phyloP scores from a whole-genome alignment of 2,329 filamentous ascomycete genomes.

The Sclerotinia nivalis region DNA sequence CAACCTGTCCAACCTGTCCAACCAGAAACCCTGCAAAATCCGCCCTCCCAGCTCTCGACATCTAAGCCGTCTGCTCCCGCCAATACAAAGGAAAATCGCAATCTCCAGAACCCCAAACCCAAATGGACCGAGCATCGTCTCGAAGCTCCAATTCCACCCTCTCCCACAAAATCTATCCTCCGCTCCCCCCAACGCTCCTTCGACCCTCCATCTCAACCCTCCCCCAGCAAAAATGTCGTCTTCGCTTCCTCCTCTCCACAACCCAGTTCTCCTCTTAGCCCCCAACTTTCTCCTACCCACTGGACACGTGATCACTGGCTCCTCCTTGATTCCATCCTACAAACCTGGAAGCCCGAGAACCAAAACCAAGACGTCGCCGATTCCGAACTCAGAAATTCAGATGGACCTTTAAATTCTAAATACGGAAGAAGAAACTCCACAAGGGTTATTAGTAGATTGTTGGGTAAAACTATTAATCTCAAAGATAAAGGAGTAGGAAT shows the following conservation, averaged over 20 bases:
- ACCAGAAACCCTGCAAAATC: not conserved
- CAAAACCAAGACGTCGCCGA: conserved; percentile 3
- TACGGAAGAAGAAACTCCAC: conserved; percentile 35
- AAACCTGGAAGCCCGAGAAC: conserved; percentile 36
- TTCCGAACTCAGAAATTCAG: not conserved
- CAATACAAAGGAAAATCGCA: conserved; percentile 30
- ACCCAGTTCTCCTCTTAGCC: conserved; percentile 29
- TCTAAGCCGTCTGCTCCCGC: conserved; percentile 16
- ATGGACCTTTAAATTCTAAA: conserved; percentile 12
- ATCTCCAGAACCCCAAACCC: conserved; percentile 25
- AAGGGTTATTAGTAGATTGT: conserved; percentile 38
- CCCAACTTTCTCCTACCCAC: conserved; percentile 32
- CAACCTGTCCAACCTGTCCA: not conserved
- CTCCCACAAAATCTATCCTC: conserved; percentile 40
- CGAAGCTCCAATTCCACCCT: conserved; percentile 24
- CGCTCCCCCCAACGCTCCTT: conserved; percentile 37
- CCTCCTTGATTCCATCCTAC: conserved; percentile 37
- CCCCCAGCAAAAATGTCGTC: conserved; percentile 37
- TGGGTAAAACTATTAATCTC: conserved; percentile 36
- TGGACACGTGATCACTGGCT: conserved; percentile 41
- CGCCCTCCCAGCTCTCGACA: not conserved
- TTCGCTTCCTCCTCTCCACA: conserved; percentile 41
- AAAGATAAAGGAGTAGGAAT: conserved; percentile 17
- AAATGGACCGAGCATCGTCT: conserved; percentile 36
- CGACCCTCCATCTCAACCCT: conserved; percentile 16